Conservation (phyloP, 1,284 basidiomycete species). For the Ustilago cynodontis region DNA sequence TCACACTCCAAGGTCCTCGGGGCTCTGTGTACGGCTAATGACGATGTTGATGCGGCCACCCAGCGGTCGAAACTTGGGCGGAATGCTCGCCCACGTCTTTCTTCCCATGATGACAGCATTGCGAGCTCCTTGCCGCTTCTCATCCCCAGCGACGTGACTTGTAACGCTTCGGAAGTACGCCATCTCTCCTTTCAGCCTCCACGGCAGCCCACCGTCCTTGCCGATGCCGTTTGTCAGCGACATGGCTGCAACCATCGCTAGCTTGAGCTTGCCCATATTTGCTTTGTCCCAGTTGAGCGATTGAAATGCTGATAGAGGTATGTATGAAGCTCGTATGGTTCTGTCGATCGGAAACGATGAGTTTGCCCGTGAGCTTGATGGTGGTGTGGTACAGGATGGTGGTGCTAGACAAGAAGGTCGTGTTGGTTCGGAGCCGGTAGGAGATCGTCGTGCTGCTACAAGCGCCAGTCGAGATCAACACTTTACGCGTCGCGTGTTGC, state of each 20-base stretch:
- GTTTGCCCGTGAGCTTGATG: no score
- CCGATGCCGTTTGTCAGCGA: slow-evolving; percentile 91
- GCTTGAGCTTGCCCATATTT: slow-evolving; percentile 53
- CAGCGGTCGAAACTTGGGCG: slow-evolving; percentile 86
- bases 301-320: no score
- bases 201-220: slow-evolving; percentile 80
- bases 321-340: no score
- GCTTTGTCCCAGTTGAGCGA: neutral
- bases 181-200: slow-evolving; percentile 90
- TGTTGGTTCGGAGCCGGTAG: neutral
- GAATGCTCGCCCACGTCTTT: slow-evolving; percentile 98
- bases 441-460: neutral
- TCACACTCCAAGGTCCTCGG: slow-evolving; percentile 77
- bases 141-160: slow-evolving; percentile 71
- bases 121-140: slow-evolving; percentile 47
- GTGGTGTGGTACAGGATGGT: neutral
- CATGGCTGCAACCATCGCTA: slow-evolving; percentile 94
- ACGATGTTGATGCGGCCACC: slow-evolving; percentile 83
- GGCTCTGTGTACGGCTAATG: slow-evolving; percentile 76
- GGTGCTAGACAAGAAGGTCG: neutral
- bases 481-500: slow-evolving; percentile 24
- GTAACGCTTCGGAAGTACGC: slow-evolving; percentile 90
- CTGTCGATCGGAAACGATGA: no score
- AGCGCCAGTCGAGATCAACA: neutral
- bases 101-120: slow-evolving; percentile 96